These are phyloP conservation scores for Fusarium succisae DNA, from an alignment of 2,329 filamentous ascomycete genomes.

Conservation along the genomic window DNA sequence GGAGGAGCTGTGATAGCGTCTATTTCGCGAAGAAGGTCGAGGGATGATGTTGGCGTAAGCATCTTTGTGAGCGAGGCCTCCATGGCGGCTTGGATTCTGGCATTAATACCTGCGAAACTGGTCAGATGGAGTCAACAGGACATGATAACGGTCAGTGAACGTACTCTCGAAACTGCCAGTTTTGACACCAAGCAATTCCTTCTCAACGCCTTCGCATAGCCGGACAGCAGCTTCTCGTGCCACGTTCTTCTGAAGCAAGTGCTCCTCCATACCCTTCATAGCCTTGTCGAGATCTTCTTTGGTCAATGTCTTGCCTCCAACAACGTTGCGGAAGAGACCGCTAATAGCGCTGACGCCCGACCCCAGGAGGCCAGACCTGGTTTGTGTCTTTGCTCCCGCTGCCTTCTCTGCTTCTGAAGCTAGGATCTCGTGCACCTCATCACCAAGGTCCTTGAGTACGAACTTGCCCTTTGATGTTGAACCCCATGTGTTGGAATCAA, in stretches of 20 bases:
- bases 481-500: constrained; percentile 86
- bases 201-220: constrained; percentile 89
- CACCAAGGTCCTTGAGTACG: constrained; percentile 89
- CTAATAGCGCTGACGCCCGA: constrained; percentile 84
- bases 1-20: constrained; percentile 77
- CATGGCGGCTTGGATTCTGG: constrained; percentile 86
- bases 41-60: constrained; percentile 91
- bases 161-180: constrained; percentile 87
- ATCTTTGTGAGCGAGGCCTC: constrained; percentile 94
- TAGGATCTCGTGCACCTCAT: constrained; percentile 91
- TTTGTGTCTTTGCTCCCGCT: constrained; percentile 56
- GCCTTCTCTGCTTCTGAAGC: constrained; percentile 74
- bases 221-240: constrained; percentile 92
- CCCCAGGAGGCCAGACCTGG: constrained; percentile 74
- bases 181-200: constrained; percentile 88
- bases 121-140: background rate
- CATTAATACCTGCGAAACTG: constrained; percentile 70
- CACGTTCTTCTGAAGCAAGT: constrained; percentile 94
- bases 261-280: constrained; percentile 95
- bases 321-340: constrained; percentile 91
- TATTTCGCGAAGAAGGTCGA: constrained; percentile 95
- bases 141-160: constrained; percentile 15
- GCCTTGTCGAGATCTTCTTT: constrained; percentile 90
- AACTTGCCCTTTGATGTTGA: constrained; percentile 90
- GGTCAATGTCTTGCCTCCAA: constrained; percentile 92